phyloP scores from a whole-genome alignment of 169 alveolate species.

The Plasmodium relictum region DNA sequence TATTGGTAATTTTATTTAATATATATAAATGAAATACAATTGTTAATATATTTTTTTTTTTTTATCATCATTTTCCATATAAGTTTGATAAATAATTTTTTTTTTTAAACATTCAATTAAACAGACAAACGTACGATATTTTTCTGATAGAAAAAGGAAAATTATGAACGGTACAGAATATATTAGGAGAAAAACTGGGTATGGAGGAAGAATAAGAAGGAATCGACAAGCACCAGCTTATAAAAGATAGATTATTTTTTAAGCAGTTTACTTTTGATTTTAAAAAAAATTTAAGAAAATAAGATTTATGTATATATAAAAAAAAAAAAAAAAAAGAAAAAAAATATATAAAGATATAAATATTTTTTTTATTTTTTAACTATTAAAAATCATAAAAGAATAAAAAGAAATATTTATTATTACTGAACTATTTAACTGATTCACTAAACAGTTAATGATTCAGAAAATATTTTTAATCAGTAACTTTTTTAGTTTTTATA shows the following conservation, averaged over 20 bases:
- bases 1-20: slow-evolving; percentile 52
- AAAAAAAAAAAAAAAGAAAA: neutral
- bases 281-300: neutral
- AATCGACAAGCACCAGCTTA: slow-evolving; percentile 87
- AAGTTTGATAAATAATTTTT: neutral
- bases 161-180: slow-evolving; percentile 87
- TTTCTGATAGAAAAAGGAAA: slow-evolving; percentile 85
- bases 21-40: neutral
- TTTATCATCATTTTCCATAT: neutral
- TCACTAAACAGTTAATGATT: too few relatives aligned
- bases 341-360: neutral
- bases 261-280: neutral
- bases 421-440: too few relatives aligned
- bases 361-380: too few relatives aligned
- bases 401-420: too few relatives aligned
- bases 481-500: too few relatives aligned
- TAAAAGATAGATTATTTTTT: slow-evolving; percentile 45
- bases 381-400: too few relatives aligned
- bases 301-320: neutral
- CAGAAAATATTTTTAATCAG: too few relatives aligned
- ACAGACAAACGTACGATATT: slow-evolving; percentile 70
- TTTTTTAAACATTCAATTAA: slow-evolving; percentile 3
- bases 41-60: neutral
- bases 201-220: slow-evolving; percentile 86
- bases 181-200: slow-evolving; percentile 85